These are phyloP conservation scores for Cryptosporidium felis DNA, from an alignment of 169 alveolate genomes.

Conservation along the genomic window DNA sequence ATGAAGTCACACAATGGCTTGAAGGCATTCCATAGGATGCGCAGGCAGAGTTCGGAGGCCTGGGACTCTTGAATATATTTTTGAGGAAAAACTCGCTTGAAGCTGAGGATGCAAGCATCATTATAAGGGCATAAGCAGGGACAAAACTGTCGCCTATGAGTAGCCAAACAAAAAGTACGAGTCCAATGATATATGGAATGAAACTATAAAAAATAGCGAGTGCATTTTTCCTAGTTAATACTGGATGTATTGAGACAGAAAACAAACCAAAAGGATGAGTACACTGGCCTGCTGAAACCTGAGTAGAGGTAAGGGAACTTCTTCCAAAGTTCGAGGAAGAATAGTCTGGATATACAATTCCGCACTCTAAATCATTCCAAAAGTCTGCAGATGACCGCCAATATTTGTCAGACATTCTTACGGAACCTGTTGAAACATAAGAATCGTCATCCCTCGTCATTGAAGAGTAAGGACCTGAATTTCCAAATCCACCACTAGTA, in stretches of 20 bases:
- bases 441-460: not conserved
- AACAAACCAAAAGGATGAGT: conserved; percentile 59
- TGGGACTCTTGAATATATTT: conserved; percentile 65
- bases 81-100: conserved; percentile 72
- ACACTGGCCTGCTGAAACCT: conserved; percentile 11
- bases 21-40: conserved; percentile 77
- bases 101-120: conserved; percentile 62
- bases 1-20: conserved; percentile 73
- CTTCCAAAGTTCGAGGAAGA: conserved; percentile 25
- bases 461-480: not conserved
- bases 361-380: conserved; percentile 67
- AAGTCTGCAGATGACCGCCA: conserved; percentile 64
- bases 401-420: conserved; percentile 6
- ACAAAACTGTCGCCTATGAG: conserved; percentile 46
- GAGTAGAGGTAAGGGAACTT: conserved; percentile 1
- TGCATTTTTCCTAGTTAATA: conserved; percentile 60
- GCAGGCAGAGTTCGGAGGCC: conserved; percentile 76
- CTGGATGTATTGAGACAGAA: conserved; percentile 69
- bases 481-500: not conserved
- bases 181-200: conserved; percentile 63
- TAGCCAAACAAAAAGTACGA: conserved; percentile 50
- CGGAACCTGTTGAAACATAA: not conserved
- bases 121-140: conserved; percentile 67
- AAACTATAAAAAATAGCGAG: conserved; percentile 67
- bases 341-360: conserved; percentile 60